Percentiles rank a stretch among this genome's conserved stretches.
These are phyloP conservation scores for Pseudogymnoascus sp. DNA, from an alignment of 2,329 filamentous ascomycete species.

Conservation along the genomic window DNA sequence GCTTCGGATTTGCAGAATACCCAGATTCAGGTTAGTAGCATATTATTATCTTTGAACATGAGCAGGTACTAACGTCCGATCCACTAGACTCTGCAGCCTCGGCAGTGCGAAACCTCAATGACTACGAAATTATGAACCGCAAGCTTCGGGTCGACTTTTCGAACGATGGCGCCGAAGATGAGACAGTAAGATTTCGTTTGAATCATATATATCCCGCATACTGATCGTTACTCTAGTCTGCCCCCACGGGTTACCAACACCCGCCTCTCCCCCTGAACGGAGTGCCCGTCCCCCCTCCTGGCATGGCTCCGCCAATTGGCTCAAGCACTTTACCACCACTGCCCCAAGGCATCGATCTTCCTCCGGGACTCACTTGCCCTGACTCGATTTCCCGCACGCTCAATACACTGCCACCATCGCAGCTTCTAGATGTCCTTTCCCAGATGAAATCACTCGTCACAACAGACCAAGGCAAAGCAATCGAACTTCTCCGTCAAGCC, in stretches of 20 bases:
- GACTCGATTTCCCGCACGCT: constrained; percentile 92
- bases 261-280: constrained; percentile 26
- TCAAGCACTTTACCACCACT: constrained; percentile 59
- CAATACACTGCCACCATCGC: constrained; percentile 72
- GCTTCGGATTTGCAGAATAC: constrained; percentile 95
- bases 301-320: constrained; percentile 31
- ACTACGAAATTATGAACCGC: constrained; percentile 88
- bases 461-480: constrained; percentile 72
- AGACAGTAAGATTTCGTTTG: constrained; percentile 26
- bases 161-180: constrained; percentile 70
- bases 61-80: constrained; percentile 9
- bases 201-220: not conserved
- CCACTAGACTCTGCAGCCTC: constrained; percentile 68
- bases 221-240: constrained; percentile 17
- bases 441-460: constrained; percentile 91
- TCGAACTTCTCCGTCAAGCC: constrained; percentile 76
- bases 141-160: constrained; percentile 94
- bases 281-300: constrained; percentile 25
- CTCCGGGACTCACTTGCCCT: constrained; percentile 71
- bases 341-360: constrained; percentile 70
- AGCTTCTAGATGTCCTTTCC: constrained; percentile 84
- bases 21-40: constrained; percentile 64
- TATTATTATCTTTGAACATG: constrained; percentile 7
- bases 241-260: constrained; percentile 29
- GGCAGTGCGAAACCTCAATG: constrained; percentile 90